Evolutionary conservation across 148 eudicot genomes (phyloP), one percentile per base, ranked within the genome.

Genomic region (Nepenthes mirabilis): DNA sequence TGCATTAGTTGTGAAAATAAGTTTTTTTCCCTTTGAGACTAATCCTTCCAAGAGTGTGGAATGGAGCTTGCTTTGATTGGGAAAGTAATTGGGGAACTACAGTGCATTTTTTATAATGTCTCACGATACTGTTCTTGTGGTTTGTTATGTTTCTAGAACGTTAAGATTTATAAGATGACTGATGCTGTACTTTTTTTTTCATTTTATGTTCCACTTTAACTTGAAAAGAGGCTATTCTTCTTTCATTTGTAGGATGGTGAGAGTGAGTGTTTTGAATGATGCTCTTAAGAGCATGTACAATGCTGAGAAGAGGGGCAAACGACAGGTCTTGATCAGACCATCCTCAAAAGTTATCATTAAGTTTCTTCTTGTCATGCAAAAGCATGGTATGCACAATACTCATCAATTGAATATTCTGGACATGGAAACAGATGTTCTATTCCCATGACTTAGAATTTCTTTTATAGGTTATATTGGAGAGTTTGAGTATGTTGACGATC

Each of bases 251-350:
- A 80, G 36, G 58, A 81, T 78, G 82, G 80, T 82, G 83, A 76
- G 73, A 65, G 77, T 75, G 2, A 82, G 87, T 60, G 87, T 82
- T 51, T 33, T 82, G 72, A 82, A 82, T 58, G 87, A 79, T 70
- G 84, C 80, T 60, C 78, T 79, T 14, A 79, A 82, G 78, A 73
- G 76, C 65, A 82, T 82, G 81, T 79, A 79, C 58, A 82, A 82
- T 69, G 87, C 83, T 2, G 82, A 83, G 62, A 79, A 79, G 73
- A 67, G 79, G 58, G 88, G 88, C 37, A 77, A 83, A 43, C 61
- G 84, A 53, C 84, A 79, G 74, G 87, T 79, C 59, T 72, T 83
- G 78, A 77, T 79, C n/a, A 72, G 87, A 70, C 82, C 82, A 51
- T 79, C 82, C 2, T 82, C 82, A 33, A 83, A 83, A 75, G 87